Percentiles rank a stretch among this genome's conserved stretches.
Evolutionary conservation across 2,329 filamentous ascomycete species (phyloP).

Genomic region (Sporothrix phasma): DNA sequence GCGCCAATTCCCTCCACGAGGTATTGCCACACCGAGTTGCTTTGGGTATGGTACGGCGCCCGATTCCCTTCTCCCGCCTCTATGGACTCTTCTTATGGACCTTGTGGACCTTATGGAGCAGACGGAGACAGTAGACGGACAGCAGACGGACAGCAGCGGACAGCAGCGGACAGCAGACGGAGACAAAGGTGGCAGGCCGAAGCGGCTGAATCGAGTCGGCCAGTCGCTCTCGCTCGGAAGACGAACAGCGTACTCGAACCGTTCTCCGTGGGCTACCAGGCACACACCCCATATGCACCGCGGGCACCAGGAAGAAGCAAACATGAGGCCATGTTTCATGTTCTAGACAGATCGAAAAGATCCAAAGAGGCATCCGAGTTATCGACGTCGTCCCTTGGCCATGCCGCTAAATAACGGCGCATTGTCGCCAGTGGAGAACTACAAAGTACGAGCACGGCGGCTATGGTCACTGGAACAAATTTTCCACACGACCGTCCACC

Average conservation of each 20-base stretch:
- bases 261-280: background rate
- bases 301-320: background rate
- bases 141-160: no score
- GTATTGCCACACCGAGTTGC: conserved; percentile 4
- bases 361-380: background rate
- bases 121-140: background rate
- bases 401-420: conserved; percentile 4
- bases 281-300: background rate
- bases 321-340: background rate
- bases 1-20: background rate
- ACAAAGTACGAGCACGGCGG: background rate
- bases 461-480: background rate
- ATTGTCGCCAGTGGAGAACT: conserved; percentile 1
- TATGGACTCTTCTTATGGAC: no score
- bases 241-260: background rate
- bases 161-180: no score
- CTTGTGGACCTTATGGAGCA: background rate
- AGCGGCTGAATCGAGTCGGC: background rate
- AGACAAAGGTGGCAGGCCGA: background rate
- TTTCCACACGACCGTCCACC: background rate
- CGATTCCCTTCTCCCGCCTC: background rate
- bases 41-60: background rate
- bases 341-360: background rate
- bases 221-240: background rate
- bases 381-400: background rate